A percentile compares a stretch with the other conserved stretches of the same genome.
Conservation (phyloP, 1,284 basidiomycete species). For the Cryptococcus deneoformans region DNA sequence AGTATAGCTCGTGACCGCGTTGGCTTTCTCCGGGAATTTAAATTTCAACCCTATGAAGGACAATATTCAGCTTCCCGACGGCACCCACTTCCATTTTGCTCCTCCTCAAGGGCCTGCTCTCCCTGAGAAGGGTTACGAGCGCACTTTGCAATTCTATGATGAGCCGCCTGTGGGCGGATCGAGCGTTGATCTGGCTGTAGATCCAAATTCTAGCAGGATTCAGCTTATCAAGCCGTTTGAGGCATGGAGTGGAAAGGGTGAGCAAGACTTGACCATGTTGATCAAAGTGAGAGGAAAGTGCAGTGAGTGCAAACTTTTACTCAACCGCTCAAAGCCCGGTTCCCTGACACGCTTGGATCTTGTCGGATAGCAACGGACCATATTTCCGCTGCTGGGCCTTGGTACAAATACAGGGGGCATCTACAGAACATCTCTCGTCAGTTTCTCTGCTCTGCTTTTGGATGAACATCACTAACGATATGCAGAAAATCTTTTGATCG, state of each 20-base stretch:
- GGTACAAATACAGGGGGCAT: constrained; percentile 96
- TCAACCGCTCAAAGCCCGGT: constrained; percentile 35
- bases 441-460: too few relatives aligned
- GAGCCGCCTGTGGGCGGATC: constrained; percentile 73
- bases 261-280: constrained; percentile 74
- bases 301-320: constrained; percentile 51
- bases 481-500: constrained; percentile 74
- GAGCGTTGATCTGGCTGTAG: constrained; percentile 75
- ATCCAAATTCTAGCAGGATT: constrained; percentile 74
- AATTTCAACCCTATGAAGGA: constrained; percentile 93
- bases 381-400: constrained; percentile 92
- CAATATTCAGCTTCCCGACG: constrained; percentile 68
- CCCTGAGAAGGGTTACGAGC: constrained; percentile 65
- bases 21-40: constrained; percentile 92
- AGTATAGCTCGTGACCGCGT: constrained; percentile 33
- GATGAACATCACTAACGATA: too few relatives aligned
- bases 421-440: constrained; percentile 82
- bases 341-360: too few relatives aligned
- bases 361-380: constrained; percentile 71
- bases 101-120: constrained; percentile 72
- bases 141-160: constrained; percentile 67
- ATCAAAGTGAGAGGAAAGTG: constrained; percentile 72
- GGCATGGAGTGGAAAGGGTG: constrained; percentile 67
- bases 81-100: constrained; percentile 65
- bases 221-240: constrained; percentile 85